Percentiles rank a stretch among this genome's conserved stretches.
Conservation (phyloP, 2,329 filamentous ascomycete genomes). For the Pseudocercospora fuligena region DNA sequence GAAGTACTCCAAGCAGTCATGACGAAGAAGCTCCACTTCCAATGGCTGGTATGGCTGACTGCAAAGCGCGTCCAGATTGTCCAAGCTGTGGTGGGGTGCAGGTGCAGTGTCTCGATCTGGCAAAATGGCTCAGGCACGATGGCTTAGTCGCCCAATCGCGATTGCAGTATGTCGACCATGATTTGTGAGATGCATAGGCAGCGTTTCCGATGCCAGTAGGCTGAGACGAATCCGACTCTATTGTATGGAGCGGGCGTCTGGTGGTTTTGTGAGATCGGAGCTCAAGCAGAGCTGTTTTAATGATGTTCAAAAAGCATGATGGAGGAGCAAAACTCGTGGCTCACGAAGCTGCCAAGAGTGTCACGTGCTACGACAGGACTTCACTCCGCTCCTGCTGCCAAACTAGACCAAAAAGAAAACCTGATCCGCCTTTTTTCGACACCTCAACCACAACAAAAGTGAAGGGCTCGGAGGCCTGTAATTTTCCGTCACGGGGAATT, state of each 20-base stretch:
- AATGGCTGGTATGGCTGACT: slow-evolving; percentile 3
- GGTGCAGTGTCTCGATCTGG: neutral
- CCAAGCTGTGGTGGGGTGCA: neutral
- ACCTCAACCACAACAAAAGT: too few species aligned
- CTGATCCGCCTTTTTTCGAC: too few species aligned
- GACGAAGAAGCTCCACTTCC: neutral
- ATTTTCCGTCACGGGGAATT: too few species aligned
- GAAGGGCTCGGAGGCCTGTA: too few species aligned
- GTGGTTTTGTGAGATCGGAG: neutral
- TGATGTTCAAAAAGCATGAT: neutral
- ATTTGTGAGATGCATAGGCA: neutral
- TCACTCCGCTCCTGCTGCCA: too few species aligned
- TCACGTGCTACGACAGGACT: neutral
- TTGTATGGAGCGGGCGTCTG: neutral
- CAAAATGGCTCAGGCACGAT: neutral
- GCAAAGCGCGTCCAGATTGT: neutral
- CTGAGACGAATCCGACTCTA: neutral
- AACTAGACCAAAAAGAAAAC: too few species aligned
- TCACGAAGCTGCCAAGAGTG: neutral
- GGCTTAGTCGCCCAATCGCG: neutral
- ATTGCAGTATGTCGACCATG: neutral
- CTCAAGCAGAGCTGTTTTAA: neutral
- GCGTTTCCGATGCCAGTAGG: neutral
- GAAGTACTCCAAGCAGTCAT: neutral
- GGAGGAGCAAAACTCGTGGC: neutral